Conservation (phyloP, 2,329 filamentous ascomycete genomes). For the Paecilomyces dactylethromorphus region DNA sequence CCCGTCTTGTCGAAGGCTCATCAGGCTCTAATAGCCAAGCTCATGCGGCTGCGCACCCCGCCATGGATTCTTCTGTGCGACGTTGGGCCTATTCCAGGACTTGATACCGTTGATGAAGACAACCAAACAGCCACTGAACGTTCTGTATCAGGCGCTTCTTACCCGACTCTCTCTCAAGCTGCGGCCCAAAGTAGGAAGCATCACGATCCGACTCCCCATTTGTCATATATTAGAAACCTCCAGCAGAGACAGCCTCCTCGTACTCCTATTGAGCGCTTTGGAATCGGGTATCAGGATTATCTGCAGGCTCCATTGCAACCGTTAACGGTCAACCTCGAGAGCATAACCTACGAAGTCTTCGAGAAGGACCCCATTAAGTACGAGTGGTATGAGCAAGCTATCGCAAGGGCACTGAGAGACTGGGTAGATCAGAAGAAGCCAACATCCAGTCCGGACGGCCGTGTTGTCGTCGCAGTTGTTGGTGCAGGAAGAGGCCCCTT, state of each 20-base stretch:
- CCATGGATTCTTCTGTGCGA: slow-evolving; percentile 58
- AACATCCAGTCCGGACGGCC: slow-evolving; percentile 62
- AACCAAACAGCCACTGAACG: slow-evolving; percentile 12
- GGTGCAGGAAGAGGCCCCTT: slow-evolving; percentile 89
- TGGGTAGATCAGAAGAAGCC: slow-evolving; percentile 68
- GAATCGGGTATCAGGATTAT: slow-evolving; percentile 80
- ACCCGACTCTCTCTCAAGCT: slow-evolving; percentile 67
- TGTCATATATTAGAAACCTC: slow-evolving; percentile 77
- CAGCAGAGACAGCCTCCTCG: slow-evolving; percentile 71
- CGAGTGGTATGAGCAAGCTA: slow-evolving; percentile 84
- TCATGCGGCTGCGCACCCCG: slow-evolving; percentile 50
- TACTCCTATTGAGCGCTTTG: slow-evolving; percentile 59
- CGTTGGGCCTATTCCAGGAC: slow-evolving; percentile 49
- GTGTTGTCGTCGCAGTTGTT: slow-evolving; percentile 82
- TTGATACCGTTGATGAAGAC: slow-evolving; percentile 19
- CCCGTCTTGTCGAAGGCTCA: slow-evolving; percentile 53
- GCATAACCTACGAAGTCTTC: slow-evolving; percentile 96
- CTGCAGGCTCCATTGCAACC: slow-evolving; percentile 92
- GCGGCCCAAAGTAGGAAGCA: slow-evolving; percentile 43
- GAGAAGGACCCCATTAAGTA: slow-evolving; percentile 99
- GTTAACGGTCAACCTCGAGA: slow-evolving; percentile 91
- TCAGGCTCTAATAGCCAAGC: slow-evolving; percentile 51
- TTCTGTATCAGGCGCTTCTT: slow-evolving; percentile 27
- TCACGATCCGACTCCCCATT: slow-evolving; percentile 56
- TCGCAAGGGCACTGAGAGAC: slow-evolving; percentile 71